Base-by-base conservation (phyloP, 371 early-diverging fungal species). In the Apophysomyces variabilis region DNA sequence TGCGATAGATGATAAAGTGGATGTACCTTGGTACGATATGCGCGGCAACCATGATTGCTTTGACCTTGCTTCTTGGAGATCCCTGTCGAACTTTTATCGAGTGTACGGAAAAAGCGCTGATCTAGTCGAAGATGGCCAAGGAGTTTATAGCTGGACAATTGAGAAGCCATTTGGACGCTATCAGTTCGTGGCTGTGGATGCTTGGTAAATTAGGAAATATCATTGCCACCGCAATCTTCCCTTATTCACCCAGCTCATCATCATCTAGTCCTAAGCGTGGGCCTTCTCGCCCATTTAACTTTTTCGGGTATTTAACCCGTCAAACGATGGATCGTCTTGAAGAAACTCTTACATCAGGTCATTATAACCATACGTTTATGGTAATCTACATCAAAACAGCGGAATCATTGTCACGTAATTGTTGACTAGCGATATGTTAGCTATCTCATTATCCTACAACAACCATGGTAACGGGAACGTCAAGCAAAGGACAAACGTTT, bases 41-140 rank as follows among this genome's bases (percentile, higher is more conserved):
- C 85, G 96, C 18, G 97, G 93, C 7, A 92, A 93, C 67, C 93
- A 94, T 71, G 94, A 94, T 66, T 92, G 91, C 71, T 95, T 94
- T 74, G 85, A 95, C 69, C 85, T 95, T 5, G 85, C 84, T 12
- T 83, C 80, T 5, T 90, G 85, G 81, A 68, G 83, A 32, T 84
- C 88, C 58, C 66, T 79, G 5, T 74, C 82, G 38, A 95, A 95
- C 72, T 80, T 86, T 63, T 95, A 79, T 72, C 75, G 73, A 35
- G 65, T 77, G 5, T 80, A 89, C 67, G 86, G 90, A 35, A 57
- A 69, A 46, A 78, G 88, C 83, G 18, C 75, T 59, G 58, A 72
- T 69, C 56, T 64, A 16, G 60, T 81, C 58, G 73, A 85, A 37
- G 74, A 81, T 37, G 92, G 94, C 0, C 66, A 73, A 57, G 79